A percentile compares a stretch with the other conserved stretches of the same genome.
phyloP scores from a whole-genome alignment of 2,329 filamentous ascomycete species.

The Triangularia setosa region DNA sequence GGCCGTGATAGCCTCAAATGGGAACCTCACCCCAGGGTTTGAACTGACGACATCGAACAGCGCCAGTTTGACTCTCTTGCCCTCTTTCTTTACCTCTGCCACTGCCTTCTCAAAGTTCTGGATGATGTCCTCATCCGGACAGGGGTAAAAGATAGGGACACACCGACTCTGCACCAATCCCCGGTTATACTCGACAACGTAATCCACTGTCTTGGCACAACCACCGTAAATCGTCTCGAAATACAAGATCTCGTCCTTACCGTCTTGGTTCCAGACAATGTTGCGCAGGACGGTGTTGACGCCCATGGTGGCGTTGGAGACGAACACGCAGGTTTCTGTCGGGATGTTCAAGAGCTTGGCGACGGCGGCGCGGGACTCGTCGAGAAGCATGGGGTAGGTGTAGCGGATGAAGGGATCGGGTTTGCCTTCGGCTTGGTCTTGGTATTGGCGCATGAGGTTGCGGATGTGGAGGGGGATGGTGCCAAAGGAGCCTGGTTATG shows the following conservation, averaged over 20 bases:
- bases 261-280: slow-evolving; percentile 61
- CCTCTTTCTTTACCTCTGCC: slow-evolving; percentile 44
- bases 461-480: slow-evolving; percentile 64
- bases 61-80: slow-evolving; percentile 62
- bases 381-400: slow-evolving; percentile 58
- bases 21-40: slow-evolving; percentile 73
- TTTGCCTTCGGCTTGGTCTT: slow-evolving; percentile 60
- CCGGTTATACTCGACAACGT: slow-evolving; percentile 61
- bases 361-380: slow-evolving; percentile 60
- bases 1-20: slow-evolving; percentile 64
- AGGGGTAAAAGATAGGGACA: slow-evolving; percentile 64
- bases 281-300: slow-evolving; percentile 78
- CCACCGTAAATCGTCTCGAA: slow-evolving; percentile 77
- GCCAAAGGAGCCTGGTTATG: slow-evolving; percentile 67
- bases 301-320: slow-evolving; percentile 75
- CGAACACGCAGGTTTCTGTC: slow-evolving; percentile 65
- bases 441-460: slow-evolving; percentile 57
- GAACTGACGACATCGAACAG: slow-evolving; percentile 80
- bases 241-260: slow-evolving; percentile 73
- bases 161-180: slow-evolving; percentile 43
- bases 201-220: slow-evolving; percentile 70
- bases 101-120: slow-evolving; percentile 58
- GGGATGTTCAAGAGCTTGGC: slow-evolving; percentile 65
- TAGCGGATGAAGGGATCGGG: slow-evolving; percentile 77
- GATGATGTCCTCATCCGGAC: slow-evolving; percentile 65